Percentiles rank a stretch among this genome's conserved stretches.
Evolutionary conservation across 306 rosid genomes (phyloP).

Genomic region (Sphenostylis stenocarpa): DNA sequence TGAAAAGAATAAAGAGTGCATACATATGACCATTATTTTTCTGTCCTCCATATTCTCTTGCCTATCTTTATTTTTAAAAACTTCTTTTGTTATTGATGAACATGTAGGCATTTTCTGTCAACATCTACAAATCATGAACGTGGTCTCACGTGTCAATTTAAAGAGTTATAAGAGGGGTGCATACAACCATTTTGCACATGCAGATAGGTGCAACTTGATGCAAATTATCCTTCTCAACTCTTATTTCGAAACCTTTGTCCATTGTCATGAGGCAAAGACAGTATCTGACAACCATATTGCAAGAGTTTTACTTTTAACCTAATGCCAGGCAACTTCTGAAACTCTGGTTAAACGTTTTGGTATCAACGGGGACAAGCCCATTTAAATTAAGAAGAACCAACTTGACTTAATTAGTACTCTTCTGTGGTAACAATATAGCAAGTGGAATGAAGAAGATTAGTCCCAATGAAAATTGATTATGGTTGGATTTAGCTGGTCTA

Average conservation of each 20-base stretch:
- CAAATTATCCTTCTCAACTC: slow-evolving; percentile 23
- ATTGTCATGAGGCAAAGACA: slow-evolving; percentile 41
- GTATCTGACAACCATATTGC: slow-evolving; percentile 63
- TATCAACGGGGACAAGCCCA: slow-evolving; percentile 37
- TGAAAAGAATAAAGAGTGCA: not conserved
- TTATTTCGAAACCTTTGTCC: slow-evolving; percentile 1
- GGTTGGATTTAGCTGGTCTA: slow-evolving; percentile 57
- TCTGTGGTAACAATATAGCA: not conserved
- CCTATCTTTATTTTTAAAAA: not conserved
- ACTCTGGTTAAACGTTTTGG: slow-evolving; percentile 31
- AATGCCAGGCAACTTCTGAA: slow-evolving; percentile 53
- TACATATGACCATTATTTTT: not conserved
- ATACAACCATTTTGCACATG: slow-evolving; percentile 28
- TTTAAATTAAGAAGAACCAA: slow-evolving; percentile 20
- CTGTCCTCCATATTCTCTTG: slow-evolving; percentile 1
- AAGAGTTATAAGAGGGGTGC: slow-evolving; percentile 24
- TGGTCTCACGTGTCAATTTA: slow-evolving; percentile 49
- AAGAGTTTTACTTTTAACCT: slow-evolving; percentile 44
- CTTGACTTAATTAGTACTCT: too few species aligned
- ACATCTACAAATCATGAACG: slow-evolving; percentile 41
- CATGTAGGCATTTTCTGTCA: slow-evolving; percentile 25
- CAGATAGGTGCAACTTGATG: slow-evolving; percentile 29
- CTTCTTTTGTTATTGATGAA: slow-evolving; percentile 3
- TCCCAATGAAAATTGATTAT: slow-evolving; percentile 29
- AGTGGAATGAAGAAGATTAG: slow-evolving; percentile 18